A percentile compares a stretch with the other conserved stretches of the same genome.
phyloP scores from a whole-genome alignment of 148 eudicot genomes.

The Chenopodium suecicum region DNA sequence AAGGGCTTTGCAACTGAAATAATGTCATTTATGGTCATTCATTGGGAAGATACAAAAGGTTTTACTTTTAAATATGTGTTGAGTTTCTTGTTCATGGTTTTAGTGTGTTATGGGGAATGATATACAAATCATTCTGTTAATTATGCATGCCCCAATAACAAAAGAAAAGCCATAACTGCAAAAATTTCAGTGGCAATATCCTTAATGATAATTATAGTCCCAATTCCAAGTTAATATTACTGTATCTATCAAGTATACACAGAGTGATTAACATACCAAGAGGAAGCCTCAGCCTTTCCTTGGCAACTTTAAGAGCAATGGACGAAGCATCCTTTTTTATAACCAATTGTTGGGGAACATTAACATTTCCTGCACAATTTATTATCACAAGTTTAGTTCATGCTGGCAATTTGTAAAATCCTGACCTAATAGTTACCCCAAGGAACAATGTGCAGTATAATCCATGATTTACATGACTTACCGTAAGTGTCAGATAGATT shows the following conservation, averaged over 20 bases:
- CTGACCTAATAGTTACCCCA: neutral
- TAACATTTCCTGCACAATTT: slow-evolving; percentile 62
- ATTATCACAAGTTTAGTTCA: slow-evolving; percentile 1
- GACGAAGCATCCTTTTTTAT: slow-evolving; percentile 76
- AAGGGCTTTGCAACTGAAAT: slow-evolving; percentile 93
- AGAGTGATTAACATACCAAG: slow-evolving; percentile 49
- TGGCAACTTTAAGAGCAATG: slow-evolving; percentile 64
- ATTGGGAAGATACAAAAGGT: neutral
- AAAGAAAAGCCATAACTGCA: neutral
- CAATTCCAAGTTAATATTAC: neutral
- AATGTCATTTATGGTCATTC: neutral
- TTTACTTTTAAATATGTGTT: neutral
- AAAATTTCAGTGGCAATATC: neutral
- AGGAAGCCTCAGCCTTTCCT: slow-evolving; percentile 77
- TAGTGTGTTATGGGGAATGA: neutral
- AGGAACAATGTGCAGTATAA: neutral
- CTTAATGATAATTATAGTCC: neutral
- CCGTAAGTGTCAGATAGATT: slow-evolving; percentile 69
- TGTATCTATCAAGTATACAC: neutral
- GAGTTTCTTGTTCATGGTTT: neutral
- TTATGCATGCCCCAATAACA: neutral
- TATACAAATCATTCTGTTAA: neutral
- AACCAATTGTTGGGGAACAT: slow-evolving; percentile 82
- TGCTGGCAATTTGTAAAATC: neutral
- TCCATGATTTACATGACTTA: slow-evolving; percentile 28